A percentile compares a stretch with the other conserved stretches of the same genome.
phyloP scores from a whole-genome alignment of 2,329 filamentous ascomycete species.

The Aspergillus puulaauensis region DNA sequence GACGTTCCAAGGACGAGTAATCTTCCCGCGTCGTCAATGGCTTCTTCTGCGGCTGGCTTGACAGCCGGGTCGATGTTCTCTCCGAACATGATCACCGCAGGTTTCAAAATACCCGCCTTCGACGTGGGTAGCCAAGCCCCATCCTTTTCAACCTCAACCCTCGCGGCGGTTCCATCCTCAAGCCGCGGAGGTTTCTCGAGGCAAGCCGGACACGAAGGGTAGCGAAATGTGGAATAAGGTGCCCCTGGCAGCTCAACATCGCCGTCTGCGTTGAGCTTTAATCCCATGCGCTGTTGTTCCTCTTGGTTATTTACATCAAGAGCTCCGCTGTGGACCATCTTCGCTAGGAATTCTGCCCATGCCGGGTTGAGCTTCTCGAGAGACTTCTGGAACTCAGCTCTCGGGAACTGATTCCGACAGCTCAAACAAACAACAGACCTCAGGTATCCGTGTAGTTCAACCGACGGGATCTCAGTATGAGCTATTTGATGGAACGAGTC shows the following conservation, averaged over 20 bases:
- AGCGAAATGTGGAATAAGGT: constrained; percentile 85
- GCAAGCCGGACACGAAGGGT: constrained; percentile 84
- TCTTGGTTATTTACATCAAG: constrained; percentile 74
- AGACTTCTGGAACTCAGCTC: constrained; percentile 72
- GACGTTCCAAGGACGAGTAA: constrained; percentile 84
- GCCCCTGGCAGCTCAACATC: constrained; percentile 88
- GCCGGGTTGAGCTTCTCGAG: constrained; percentile 78
- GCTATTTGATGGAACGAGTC: constrained; percentile 85
- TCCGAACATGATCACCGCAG: constrained; percentile 94
- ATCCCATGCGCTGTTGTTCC: constrained; percentile 64
- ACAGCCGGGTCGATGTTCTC: constrained; percentile 73
- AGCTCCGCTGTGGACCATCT: constrained; percentile 71
- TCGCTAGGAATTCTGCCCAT: constrained; percentile 75
- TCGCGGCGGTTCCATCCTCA: constrained; percentile 54
- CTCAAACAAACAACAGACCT: constrained; percentile 76
- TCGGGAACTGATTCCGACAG: constrained; percentile 70
- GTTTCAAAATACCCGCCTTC: constrained; percentile 81
- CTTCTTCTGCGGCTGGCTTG: constrained; percentile 74
- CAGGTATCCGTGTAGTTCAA: constrained; percentile 91
- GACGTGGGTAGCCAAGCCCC: constrained; percentile 71
- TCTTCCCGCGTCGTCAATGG: constrained; percentile 72
- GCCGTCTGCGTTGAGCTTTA: constrained; percentile 89
- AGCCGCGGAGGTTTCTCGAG: constrained; percentile 61
- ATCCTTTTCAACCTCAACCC: constrained; percentile 71
- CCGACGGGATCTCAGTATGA: constrained; percentile 70